phyloP scores from a whole-genome alignment of 1,284 basidiomycete genomes.

The Trichosporon coremiiforme region DNA sequence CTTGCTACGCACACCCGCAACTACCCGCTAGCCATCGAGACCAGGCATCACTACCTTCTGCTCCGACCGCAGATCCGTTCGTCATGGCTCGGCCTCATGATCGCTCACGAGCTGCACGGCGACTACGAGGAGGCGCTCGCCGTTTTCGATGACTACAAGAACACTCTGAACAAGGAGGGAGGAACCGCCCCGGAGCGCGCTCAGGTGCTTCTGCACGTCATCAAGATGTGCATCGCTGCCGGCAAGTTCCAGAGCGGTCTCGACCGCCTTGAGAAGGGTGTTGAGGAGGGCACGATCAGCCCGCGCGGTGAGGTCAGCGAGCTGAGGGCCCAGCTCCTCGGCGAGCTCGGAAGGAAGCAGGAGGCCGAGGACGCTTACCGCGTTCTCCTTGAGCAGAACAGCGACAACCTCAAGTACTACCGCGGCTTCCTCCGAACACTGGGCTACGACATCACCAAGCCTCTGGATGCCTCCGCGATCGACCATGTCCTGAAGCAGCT shows the following conservation, averaged over 20 bases:
- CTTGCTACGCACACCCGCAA: conserved; percentile 88
- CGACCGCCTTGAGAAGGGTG: conserved; percentile 68
- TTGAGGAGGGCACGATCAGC: conserved; percentile 68
- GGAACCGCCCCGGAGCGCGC: conserved; percentile 66
- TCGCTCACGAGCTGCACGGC: conserved; percentile 83
- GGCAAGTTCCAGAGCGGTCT: conserved; percentile 60
- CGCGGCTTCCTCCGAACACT: conserved; percentile 69
- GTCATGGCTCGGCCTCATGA: conserved; percentile 87
- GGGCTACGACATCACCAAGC: conserved; percentile 62
- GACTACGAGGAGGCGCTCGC: conserved; percentile 72
- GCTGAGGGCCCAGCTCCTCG: conserved; percentile 66
- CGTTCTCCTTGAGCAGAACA: conserved; percentile 77
- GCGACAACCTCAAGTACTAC: conserved; percentile 83
- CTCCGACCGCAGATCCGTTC: conserved; percentile 80
- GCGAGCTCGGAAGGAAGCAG: conserved; percentile 64
- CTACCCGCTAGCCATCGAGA: conserved; percentile 77
- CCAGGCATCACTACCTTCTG: conserved; percentile 76
- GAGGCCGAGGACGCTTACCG: conserved; percentile 79
- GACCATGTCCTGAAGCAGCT: conserved; percentile 64
- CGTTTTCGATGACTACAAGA: conserved; percentile 67
- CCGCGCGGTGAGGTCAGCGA: conserved; percentile 73
- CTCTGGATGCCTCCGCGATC: conserved; percentile 57
- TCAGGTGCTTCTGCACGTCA: conserved; percentile 80
- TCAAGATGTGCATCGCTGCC: conserved; percentile 75
- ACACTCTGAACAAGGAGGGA: conserved; percentile 63